These are phyloP conservation scores for Chenopodium album DNA, from an alignment of 148 eudicot species.

Conservation along the genomic window DNA sequence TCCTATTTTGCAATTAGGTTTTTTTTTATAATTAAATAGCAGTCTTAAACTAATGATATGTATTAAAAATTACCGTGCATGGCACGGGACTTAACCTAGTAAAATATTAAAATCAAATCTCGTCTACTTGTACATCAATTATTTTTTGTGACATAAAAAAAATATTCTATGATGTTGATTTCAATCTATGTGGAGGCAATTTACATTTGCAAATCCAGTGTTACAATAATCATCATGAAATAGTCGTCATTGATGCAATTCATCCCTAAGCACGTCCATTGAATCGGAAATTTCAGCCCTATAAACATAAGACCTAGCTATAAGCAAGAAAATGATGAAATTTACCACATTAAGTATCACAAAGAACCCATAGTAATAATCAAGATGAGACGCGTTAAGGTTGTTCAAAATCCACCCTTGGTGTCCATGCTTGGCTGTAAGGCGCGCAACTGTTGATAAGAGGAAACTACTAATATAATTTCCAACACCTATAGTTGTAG, in stretches of 20 bases:
- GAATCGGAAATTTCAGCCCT: slow-evolving; percentile 64
- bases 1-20: no score
- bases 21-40: no score
- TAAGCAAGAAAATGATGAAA: slow-evolving; percentile 47
- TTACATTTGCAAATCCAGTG: no score
- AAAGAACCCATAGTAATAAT: slow-evolving; percentile 70
- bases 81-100: no score
- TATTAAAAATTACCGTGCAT: no score
- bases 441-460: slow-evolving; percentile 45
- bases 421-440: slow-evolving; percentile 50
- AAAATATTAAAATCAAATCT: no score
- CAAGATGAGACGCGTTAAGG: slow-evolving; percentile 74
- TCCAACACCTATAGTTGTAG: slow-evolving; percentile 57
- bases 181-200: no score
- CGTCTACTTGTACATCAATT: no score
- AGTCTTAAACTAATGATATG: no score
- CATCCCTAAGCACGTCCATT: slow-evolving; percentile 44
- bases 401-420: slow-evolving; percentile 73
- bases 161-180: no score
- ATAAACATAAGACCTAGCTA: slow-evolving; percentile 52
- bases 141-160: no score
- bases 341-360: slow-evolving; percentile 53
- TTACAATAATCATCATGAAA: background rate
- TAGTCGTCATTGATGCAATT: slow-evolving; percentile 22
- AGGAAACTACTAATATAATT: slow-evolving; percentile 66